phyloP scores from a whole-genome alignment of 2,329 filamentous ascomycete species.

The Colletotrichum godetiae region DNA sequence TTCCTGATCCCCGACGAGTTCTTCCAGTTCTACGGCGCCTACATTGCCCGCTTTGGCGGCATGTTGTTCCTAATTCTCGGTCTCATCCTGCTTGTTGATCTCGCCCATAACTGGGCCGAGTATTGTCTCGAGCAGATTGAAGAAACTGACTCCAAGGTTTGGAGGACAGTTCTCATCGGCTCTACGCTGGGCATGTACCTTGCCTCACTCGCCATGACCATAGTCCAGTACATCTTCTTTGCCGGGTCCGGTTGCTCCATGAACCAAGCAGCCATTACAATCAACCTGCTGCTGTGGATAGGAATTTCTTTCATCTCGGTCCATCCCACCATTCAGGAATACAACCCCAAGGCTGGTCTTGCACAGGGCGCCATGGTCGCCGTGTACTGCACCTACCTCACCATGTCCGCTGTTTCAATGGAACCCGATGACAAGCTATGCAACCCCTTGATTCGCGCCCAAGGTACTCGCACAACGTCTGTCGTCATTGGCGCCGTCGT shows the following conservation, averaged over 20 bases:
- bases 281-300: slow-evolving; percentile 89
- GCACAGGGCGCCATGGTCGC: slow-evolving; percentile 99
- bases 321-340: slow-evolving; percentile 89
- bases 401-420: slow-evolving; percentile 98
- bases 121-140: slow-evolving; percentile 96
- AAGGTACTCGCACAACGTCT: slow-evolving; percentile 88
- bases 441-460: slow-evolving; percentile 89
- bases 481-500: slow-evolving; percentile 93
- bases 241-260: slow-evolving; percentile 84
- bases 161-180: slow-evolving; percentile 89
- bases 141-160: slow-evolving; percentile 83
- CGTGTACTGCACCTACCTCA: slow-evolving; percentile 98
- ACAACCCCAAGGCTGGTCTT: slow-evolving; percentile 91
- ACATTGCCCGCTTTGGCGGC: slow-evolving; percentile 86
- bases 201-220: slow-evolving; percentile 90
- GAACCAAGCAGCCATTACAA: slow-evolving; percentile 96
- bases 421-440: slow-evolving; percentile 93
- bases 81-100: slow-evolving; percentile 90
- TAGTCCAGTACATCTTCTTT: slow-evolving; percentile 98
- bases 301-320: slow-evolving; percentile 86
- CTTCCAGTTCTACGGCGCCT: slow-evolving; percentile 96
- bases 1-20: slow-evolving; percentile 97
- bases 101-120: slow-evolving; percentile 97
- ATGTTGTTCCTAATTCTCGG: slow-evolving; percentile 95
- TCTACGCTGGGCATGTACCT: slow-evolving; percentile 96